Conservation (phyloP, 495 filamentous ascomycete species). For the Patellaria atrata region DNA sequence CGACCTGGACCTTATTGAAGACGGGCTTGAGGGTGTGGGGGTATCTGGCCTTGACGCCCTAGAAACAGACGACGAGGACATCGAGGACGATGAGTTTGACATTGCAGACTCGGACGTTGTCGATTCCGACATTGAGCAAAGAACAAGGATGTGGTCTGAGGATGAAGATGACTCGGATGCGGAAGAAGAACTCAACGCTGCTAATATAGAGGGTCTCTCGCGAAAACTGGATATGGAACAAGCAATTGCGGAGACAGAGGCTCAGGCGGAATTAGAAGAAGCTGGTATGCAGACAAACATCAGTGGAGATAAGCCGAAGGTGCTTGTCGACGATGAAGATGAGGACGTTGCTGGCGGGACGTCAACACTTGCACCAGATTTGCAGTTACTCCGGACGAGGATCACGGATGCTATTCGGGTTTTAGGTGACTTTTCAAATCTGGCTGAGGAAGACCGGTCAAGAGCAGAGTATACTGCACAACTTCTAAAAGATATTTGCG, state of each 20-base stretch:
- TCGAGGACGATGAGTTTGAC: slow-evolving; percentile 35
- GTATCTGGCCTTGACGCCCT: slow-evolving; percentile 25
- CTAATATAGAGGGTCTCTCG: slow-evolving; percentile 88
- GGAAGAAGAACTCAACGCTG: slow-evolving; percentile 84
- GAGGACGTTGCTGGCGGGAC: slow-evolving; percentile 36
- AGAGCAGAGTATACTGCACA: slow-evolving; percentile 76
- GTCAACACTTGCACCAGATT: slow-evolving; percentile 59
- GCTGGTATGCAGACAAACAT: slow-evolving; percentile 93
- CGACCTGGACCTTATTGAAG: slow-evolving; percentile 26
- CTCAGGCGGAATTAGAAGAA: slow-evolving; percentile 68
- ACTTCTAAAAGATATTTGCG: slow-evolving; percentile 81
- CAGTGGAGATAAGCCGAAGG: slow-evolving; percentile 56
- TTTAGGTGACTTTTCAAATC: slow-evolving; percentile 68
- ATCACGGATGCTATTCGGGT: slow-evolving; percentile 91
- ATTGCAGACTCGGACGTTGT: slow-evolving; percentile 46
- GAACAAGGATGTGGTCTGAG: slow-evolving; percentile 66
- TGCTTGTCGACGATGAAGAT: slow-evolving; percentile 47
- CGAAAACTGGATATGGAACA: slow-evolving; percentile 59
- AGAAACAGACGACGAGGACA: slow-evolving; percentile 22
- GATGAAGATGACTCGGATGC: slow-evolving; percentile 83
- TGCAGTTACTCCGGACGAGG: slow-evolving; percentile 75
- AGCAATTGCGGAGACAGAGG: slow-evolving; percentile 58
- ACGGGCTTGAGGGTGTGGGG: slow-evolving; percentile 30
- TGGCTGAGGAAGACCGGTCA: slow-evolving; percentile 62
- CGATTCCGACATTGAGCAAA: slow-evolving; percentile 24